Evolutionary conservation across 2,329 filamentous ascomycete genomes (phyloP).

Genomic region (Sporothrix luriei): DNA sequence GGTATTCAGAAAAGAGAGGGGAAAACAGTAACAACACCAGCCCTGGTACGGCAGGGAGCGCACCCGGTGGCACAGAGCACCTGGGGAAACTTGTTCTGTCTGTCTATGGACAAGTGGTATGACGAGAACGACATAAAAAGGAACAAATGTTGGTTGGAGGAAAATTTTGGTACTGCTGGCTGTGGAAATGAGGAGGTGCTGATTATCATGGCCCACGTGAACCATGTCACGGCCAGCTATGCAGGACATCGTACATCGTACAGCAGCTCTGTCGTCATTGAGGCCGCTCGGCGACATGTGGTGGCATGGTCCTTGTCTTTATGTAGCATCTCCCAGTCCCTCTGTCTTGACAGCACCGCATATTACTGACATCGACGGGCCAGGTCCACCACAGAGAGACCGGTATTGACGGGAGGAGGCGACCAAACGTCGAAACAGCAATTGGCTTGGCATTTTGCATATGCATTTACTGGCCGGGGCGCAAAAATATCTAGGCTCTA

Average conservation of each 20-base stretch:
- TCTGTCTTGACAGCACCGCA: neutral
- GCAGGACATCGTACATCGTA: neutral
- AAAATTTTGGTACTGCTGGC: neutral
- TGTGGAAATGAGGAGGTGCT: neutral
- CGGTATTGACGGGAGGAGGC: neutral
- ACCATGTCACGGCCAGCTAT: neutral
- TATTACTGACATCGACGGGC: too few species aligned
- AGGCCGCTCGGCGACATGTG: neutral
- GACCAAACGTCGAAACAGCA: neutral
- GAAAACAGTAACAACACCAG: too few species aligned
- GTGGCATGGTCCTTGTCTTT: neutral
- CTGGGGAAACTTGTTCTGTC: neutral
- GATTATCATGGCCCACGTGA: neutral
- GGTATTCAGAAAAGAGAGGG: neutral
- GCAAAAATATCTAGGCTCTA: neutral
- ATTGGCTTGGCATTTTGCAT: slow-evolving; percentile 20
- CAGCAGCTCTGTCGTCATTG: neutral
- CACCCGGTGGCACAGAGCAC: slow-evolving; percentile 1
- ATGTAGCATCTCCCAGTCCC: neutral
- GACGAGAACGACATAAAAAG: neutral
- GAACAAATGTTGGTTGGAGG: neutral
- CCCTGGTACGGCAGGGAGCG: neutral
- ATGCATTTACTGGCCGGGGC: neutral
- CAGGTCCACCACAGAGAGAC: neutral
- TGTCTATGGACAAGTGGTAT: neutral